Conservation (phyloP, 768 basidiomycete species). For the Lactarius tabidus region DNA sequence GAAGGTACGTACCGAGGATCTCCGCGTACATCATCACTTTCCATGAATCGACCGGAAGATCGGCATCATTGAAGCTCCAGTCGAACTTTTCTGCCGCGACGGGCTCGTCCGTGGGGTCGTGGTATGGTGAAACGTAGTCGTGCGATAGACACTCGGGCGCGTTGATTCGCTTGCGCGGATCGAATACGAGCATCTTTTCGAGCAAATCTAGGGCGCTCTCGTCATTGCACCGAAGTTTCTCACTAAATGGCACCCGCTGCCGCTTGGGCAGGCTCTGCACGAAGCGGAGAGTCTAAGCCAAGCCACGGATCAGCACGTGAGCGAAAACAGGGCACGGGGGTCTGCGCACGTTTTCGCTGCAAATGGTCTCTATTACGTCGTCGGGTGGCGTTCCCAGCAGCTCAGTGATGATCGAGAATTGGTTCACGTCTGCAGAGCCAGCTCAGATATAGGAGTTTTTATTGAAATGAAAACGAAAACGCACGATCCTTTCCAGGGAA, state of each 20-base stretch:
- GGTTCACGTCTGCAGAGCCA: slow-evolving; percentile 82
- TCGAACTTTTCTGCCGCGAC: slow-evolving; percentile 92
- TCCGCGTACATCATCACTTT: slow-evolving; percentile 99
- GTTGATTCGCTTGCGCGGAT: slow-evolving; percentile 94
- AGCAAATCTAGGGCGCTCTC: slow-evolving; percentile 90
- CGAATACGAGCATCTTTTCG: slow-evolving; percentile 99
- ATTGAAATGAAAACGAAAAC: slow-evolving; percentile 36
- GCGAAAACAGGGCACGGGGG: slow-evolving; percentile 4
- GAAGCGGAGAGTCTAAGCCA: slow-evolving; percentile 84
- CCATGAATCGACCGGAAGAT: slow-evolving; percentile 98
- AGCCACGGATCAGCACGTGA: slow-evolving; percentile 4
- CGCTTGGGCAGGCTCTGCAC: slow-evolving; percentile 98
- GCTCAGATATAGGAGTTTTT: neutral
- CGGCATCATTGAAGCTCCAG: slow-evolving; percentile 99
- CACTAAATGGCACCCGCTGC: slow-evolving; percentile 89
- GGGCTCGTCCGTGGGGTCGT: slow-evolving; percentile 97
- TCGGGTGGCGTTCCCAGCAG: slow-evolving; percentile 97
- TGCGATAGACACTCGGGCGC: slow-evolving; percentile 87
- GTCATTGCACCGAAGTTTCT: slow-evolving; percentile 88
- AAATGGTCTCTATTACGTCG: slow-evolving; percentile 99
- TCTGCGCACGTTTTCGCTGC: slow-evolving; percentile 84
- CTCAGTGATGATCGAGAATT: slow-evolving; percentile 99
- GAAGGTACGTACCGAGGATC: slow-evolving; percentile 71
- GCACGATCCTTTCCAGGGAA: slow-evolving; percentile 99
- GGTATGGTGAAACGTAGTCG: slow-evolving; percentile 94